Percentiles rank a stretch among this genome's conserved stretches.
phyloP scores from a whole-genome alignment of 164 flowering plant genomes.

The Magnolia sinica region DNA sequence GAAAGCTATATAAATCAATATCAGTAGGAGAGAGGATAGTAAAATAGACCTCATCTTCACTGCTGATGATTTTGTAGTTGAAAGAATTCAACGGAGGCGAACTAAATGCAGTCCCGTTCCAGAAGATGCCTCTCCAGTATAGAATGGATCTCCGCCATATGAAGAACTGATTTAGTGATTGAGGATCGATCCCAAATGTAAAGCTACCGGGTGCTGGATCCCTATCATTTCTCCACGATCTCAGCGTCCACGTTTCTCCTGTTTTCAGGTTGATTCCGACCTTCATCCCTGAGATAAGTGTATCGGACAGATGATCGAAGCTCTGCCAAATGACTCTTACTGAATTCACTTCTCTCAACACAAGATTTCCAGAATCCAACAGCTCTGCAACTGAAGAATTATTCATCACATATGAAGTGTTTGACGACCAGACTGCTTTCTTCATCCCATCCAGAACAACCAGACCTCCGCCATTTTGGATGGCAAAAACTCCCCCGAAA shows the following conservation, averaged over 20 bases:
- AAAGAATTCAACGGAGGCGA: background rate
- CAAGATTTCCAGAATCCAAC: conserved; percentile 25
- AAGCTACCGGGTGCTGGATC: background rate
- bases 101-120: background rate
- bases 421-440: background rate
- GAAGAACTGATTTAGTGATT: background rate
- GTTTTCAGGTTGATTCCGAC: background rate
- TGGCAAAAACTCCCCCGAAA: background rate
- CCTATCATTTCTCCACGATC: background rate
- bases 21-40: background rate
- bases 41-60: background rate
- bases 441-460: background rate
- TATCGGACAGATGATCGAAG: background rate
- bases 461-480: conserved; percentile 5
- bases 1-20: background rate
- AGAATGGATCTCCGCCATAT: background rate
- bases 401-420: background rate
- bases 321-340: background rate
- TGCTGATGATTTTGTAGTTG: no score
- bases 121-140: background rate
- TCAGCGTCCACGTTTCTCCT: background rate
- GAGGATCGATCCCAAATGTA: background rate
- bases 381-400: conserved; percentile 11
- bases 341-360: background rate
- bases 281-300: background rate